These are phyloP conservation scores for Teratosphaeria epicoccoides DNA, from an alignment of 2,329 filamentous ascomycete species.

Conservation along the genomic window DNA sequence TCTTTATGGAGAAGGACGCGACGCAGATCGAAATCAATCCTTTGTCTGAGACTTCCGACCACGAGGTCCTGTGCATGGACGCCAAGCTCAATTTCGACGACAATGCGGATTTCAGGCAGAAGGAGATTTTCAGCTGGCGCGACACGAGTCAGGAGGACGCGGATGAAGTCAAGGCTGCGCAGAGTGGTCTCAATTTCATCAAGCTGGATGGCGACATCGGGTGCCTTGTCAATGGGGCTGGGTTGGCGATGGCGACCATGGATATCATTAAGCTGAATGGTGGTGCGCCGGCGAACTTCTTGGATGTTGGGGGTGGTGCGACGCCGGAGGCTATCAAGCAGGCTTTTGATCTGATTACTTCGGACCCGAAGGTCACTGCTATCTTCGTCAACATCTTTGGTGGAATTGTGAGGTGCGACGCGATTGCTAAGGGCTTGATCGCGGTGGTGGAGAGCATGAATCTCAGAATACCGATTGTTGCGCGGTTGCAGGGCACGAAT, in stretches of 20 bases:
- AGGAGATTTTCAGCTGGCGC: slow-evolving; percentile 89
- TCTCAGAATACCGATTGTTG: slow-evolving; percentile 92
- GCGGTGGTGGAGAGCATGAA: slow-evolving; percentile 90
- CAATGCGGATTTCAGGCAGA: slow-evolving; percentile 96
- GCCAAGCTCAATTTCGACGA: slow-evolving; percentile 98
- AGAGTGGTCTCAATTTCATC: slow-evolving; percentile 97
- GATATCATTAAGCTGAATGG: slow-evolving; percentile 99
- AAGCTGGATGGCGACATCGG: slow-evolving; percentile 99
- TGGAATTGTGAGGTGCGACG: slow-evolving; percentile 94
- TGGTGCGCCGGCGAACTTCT: slow-evolving; percentile 91
- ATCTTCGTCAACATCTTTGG: slow-evolving; percentile 99
- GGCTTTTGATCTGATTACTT: slow-evolving; percentile 97
- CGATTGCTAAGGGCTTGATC: slow-evolving; percentile 92
- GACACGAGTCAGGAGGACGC: slow-evolving; percentile 92
- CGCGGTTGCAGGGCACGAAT: slow-evolving; percentile 95
- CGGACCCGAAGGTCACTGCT: slow-evolving; percentile 92
- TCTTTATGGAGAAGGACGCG: slow-evolving; percentile 96
- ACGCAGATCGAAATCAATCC: slow-evolving; percentile 99
- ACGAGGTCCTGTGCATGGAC: slow-evolving; percentile 98
- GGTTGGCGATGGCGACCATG: slow-evolving; percentile 99
- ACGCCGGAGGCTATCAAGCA: slow-evolving; percentile 94
- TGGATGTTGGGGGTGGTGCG: slow-evolving; percentile 95
- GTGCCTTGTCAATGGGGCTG: slow-evolving; percentile 96
- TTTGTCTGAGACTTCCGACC: slow-evolving; percentile 93
- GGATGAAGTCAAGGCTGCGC: slow-evolving; percentile 92